Evolutionary conservation across 2,329 filamentous ascomycete genomes (phyloP), one percentile per base, ranked within the genome.

Genomic region (Cladophialophora carrionii): DNA sequence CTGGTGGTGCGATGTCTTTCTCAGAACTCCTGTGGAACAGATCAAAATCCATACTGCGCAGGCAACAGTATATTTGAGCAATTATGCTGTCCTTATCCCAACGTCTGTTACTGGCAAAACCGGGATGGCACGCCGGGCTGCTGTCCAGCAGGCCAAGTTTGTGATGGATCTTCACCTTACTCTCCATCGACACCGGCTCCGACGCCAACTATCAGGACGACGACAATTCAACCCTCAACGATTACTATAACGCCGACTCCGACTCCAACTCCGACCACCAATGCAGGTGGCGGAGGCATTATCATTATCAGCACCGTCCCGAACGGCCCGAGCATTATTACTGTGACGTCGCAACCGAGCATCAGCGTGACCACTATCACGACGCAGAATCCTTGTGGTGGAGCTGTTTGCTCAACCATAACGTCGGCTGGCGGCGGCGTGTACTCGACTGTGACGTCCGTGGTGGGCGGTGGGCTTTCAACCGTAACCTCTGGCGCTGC

Each of bases 81-180:
- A 20, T 41, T 73, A 31, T 73, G 71, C 61, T 73, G 71, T 57
- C 62, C 66, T 12, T 68, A 62, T 51, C 70, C 70, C 22, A 65
- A 67, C 56, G 67, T 73, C 22, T 72, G 72, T 57, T 74, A 73
- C 68, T 74, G 71, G 67, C 65, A 69, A 26, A 67, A 74, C 53
- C 66, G 71, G 26, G 63, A 70, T n/a, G 71, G 72, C 6, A 55
- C 62, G 2, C 68, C 72, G 9, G 71, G 66, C 17, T 74, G 73
- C 62, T 74, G 73, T 68, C 71, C 72, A 1, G 61, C 68, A 26
- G 73, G 72, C 43, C 64, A 70, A 63, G 64, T 67, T n/a, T 74
- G 73, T 48, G 49, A 62, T 54, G 67, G 67, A 4, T 48, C 57
- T 29, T 46, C 64, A 9, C 66, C 66, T 37, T 65, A 54, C 26